Evolutionary conservation across 257 asterid species (phyloP).

Genomic region (Lycium ferocissimum): DNA sequence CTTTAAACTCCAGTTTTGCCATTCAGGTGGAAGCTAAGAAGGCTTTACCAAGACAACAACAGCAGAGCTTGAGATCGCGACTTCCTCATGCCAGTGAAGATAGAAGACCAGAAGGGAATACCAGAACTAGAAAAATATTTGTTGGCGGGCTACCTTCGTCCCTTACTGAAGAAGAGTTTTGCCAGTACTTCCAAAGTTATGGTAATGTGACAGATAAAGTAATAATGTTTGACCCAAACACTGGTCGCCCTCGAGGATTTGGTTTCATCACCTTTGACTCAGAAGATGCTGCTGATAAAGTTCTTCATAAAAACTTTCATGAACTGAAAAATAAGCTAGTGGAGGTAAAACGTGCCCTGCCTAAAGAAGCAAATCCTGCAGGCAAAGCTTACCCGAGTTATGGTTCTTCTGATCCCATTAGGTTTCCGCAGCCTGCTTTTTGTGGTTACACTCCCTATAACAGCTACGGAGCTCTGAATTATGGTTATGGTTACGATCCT

Average conservation of each 20-base stretch:
- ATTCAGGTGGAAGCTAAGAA: slow-evolving; percentile 88
- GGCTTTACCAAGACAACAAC: slow-evolving; percentile 91
- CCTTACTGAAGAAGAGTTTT: slow-evolving; percentile 76
- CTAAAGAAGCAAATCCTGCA: slow-evolving; percentile 81
- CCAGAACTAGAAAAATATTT: slow-evolving; percentile 79
- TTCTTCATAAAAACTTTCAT: slow-evolving; percentile 79
- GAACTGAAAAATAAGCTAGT: slow-evolving; percentile 84
- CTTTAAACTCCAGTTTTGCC: slow-evolving; percentile 3
- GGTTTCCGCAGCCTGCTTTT: slow-evolving; percentile 59
- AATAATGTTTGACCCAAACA: slow-evolving; percentile 91
- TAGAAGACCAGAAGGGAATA: slow-evolving; percentile 60
- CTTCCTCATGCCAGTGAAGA: slow-evolving; percentile 58
- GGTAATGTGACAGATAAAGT: slow-evolving; percentile 83
- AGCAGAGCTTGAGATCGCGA: slow-evolving; percentile 70
- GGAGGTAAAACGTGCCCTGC: slow-evolving; percentile 93
- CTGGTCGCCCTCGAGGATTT: slow-evolving; percentile 91
- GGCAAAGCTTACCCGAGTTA: slow-evolving; percentile 74
- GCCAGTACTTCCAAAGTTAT: slow-evolving; percentile 75
- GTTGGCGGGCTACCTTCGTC: slow-evolving; percentile 91
- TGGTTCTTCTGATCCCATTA: slow-evolving; percentile 64
- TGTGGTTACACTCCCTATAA: slow-evolving; percentile 52
- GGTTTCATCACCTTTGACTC: slow-evolving; percentile 87
- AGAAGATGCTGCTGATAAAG: slow-evolving; percentile 92
- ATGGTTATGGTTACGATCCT: slow-evolving; percentile 39
- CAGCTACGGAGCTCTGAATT: slow-evolving; percentile 62